Conservation (phyloP, 768 basidiomycete species). For the Lentinus tigrinus region DNA sequence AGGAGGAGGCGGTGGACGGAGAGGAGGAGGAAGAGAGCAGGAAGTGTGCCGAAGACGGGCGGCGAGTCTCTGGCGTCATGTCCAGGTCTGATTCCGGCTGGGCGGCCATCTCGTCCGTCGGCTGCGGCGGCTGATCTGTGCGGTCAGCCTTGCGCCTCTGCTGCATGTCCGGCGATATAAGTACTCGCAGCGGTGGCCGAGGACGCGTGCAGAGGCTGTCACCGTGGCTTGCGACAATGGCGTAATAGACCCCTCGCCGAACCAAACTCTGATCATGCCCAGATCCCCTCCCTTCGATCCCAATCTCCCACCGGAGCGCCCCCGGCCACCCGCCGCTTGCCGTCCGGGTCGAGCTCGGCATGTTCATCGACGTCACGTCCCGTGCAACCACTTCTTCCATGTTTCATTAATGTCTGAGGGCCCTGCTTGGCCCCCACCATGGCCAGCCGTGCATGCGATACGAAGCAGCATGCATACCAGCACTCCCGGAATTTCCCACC, state of each 20-base stretch:
- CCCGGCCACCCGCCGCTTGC: no score
- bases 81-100: conserved; percentile 4
- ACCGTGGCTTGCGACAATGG: background rate
- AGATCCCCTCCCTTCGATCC: background rate
- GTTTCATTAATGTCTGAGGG: no score
- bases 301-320: no score
- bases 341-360: no score
- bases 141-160: background rate
- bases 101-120: background rate
- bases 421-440: no score
- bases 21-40: background rate
- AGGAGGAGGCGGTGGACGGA: background rate
- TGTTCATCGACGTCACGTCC: no score
- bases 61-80: conserved; percentile 17
- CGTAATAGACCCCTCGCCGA: background rate
- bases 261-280: background rate
- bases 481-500: no score
- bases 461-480: no score
- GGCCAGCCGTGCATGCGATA: no score
- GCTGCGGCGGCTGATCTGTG: no score
- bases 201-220: background rate
- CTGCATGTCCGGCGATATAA: background rate
- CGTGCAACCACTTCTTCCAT: no score
- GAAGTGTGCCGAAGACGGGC: background rate
- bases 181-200: background rate